Base-by-base conservation (phyloP, 225 moss, liverwort and hornwort genomes). In the Ulota crispa region DNA sequence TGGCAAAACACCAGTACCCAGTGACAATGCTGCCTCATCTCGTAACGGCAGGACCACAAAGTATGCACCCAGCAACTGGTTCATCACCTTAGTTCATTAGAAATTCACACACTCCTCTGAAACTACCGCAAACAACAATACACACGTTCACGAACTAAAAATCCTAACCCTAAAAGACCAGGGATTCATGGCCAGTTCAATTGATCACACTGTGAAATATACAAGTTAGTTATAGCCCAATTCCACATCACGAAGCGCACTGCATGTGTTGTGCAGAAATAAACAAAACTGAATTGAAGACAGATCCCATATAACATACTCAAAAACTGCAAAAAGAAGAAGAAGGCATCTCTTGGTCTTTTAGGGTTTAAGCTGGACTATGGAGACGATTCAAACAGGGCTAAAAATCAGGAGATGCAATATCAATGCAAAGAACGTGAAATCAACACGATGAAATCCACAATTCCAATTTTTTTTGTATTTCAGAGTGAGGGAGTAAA, bases 11-110 rank as follows among this genome's bases (percentile, higher is more conserved):
- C 89, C 82, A 73, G 89, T 61, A 26, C 89, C 91, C 66, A 91
- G 85, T 77, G 91, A 91, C 68, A 91, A 78, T 50, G 91, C 91
- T 41, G 91, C 91, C 84, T 91, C 91, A 85, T 91, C 91, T 81
- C 89, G 83, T 69, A 91, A 73, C 26, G 91, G 91, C 77, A 91
- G 66, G 30, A 91, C 89, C 85, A 91, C 89, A 87, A 89, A 91
- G 64, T 89, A 91, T 41, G 91, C 91, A 43, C 85, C 80, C 73
- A 91, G 87, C 83, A 91, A 87, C 89, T 91, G 87, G 37, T 71
- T 74, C 80, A 85, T 56, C 81, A 70, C 78, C 54, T 67, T 76
- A 59, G 24, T n/a, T 52, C 15, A 81, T 83, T 72, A 80, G 68
- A 77, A 67, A 27, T 9, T 57, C 27, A 30, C 70, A 57, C 30